phyloP scores from a whole-genome alignment of 2,329 filamentous ascomycete species.

The Fusarium penzigii region DNA sequence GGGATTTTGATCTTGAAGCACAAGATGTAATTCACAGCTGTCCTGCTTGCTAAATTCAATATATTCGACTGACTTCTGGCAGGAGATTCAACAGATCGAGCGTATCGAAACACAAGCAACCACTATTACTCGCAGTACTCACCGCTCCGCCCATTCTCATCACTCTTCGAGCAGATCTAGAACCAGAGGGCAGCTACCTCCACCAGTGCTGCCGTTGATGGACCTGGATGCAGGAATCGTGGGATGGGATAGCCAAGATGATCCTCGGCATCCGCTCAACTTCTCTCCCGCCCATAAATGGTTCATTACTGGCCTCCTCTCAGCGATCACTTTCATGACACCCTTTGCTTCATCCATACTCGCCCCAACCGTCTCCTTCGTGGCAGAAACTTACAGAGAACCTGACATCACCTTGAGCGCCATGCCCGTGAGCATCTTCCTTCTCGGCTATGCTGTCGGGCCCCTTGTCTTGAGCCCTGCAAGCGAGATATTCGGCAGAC shows the following conservation, averaged over 20 bases:
- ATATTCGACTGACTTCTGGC: too few relatives aligned
- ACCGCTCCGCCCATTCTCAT: constrained; percentile 24
- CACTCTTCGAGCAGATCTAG: constrained; percentile 11
- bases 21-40: constrained; percentile 17
- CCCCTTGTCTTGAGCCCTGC: constrained; percentile 59
- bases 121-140: constrained; percentile 21
- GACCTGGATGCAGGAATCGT: constrained; percentile 56
- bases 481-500: constrained; percentile 65
- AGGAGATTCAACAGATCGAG: constrained; percentile 18
- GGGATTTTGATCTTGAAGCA: constrained; percentile 24
- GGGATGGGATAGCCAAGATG: constrained; percentile 60
- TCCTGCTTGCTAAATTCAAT: background rate
- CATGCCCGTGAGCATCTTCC: constrained; percentile 62
- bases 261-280: constrained; percentile 60
- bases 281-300: constrained; percentile 58
- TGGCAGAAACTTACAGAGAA: constrained; percentile 47
- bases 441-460: constrained; percentile 60
- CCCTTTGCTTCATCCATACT: constrained; percentile 66
- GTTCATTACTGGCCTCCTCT: constrained; percentile 56
- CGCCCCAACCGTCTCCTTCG: constrained; percentile 47
- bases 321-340: constrained; percentile 64
- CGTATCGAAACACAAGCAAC: constrained; percentile 18
- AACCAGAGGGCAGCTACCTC: constrained; percentile 35
- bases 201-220: constrained; percentile 44
- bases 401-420: constrained; percentile 42